Conservation (phyloP, 768 basidiomycete species). For the Amanita pseudoporphyria region DNA sequence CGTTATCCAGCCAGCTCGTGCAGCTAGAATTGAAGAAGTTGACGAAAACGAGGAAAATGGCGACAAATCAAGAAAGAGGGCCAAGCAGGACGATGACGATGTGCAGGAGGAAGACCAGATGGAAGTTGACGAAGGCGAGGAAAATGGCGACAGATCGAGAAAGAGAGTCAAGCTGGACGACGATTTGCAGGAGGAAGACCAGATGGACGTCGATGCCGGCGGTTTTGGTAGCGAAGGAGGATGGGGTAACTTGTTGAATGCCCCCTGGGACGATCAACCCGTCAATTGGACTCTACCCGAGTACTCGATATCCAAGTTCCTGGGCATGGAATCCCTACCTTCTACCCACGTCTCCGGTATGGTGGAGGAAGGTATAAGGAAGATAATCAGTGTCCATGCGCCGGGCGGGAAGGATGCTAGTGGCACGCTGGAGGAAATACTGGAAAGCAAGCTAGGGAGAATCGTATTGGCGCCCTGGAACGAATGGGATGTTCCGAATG, state of each 20-base stretch:
- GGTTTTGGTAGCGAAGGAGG: neutral
- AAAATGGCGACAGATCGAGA: constrained; percentile 23
- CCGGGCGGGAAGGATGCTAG: constrained; percentile 17
- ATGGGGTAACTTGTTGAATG: neutral
- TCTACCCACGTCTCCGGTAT: constrained; percentile 55
- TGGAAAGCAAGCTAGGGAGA: constrained; percentile 26
- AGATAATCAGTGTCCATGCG: constrained; percentile 40
- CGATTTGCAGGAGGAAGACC: constrained; percentile 4
- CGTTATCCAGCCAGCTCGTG: constrained; percentile 24
- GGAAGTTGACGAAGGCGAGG: constrained; percentile 16
- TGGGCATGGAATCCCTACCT: constrained; percentile 51
- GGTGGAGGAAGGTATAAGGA: constrained; percentile 56
- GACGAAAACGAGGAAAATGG: constrained; percentile 24
- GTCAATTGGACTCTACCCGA: constrained; percentile 13
- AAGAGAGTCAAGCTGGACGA: constrained; percentile 14
- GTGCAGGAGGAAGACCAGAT: constrained; percentile 2
- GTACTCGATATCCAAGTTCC: constrained; percentile 26
- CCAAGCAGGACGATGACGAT: constrained; percentile 9
- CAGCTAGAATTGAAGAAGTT: constrained; percentile 20
- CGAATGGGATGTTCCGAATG: constrained; percentile 25
- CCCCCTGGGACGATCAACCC: neutral
- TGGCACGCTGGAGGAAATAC: constrained; percentile 26
- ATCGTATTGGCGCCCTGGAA: constrained; percentile 32
- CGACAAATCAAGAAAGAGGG: constrained; percentile 21
- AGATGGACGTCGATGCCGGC: constrained; percentile 2